Percentiles rank a stretch among this genome's conserved stretches.
phyloP scores from a whole-genome alignment of 306 rosid species.

The Lathyrus sativus region DNA sequence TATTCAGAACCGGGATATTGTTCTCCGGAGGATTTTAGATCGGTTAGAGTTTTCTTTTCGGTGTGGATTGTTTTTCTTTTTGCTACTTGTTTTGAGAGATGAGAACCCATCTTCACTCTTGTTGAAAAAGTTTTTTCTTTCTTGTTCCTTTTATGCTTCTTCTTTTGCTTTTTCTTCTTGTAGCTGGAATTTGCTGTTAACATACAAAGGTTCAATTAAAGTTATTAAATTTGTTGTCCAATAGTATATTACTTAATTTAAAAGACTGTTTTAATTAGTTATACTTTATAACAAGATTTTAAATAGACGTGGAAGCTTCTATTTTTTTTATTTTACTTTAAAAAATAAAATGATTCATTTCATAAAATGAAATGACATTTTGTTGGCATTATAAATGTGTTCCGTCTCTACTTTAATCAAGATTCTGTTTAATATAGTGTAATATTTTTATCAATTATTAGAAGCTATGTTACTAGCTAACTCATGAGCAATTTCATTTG shows the following conservation, averaged over 20 bases:
- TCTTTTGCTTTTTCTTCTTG: neutral
- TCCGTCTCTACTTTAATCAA: too few species aligned
- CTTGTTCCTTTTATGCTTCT: neutral
- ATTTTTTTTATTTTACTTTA: too few species aligned
- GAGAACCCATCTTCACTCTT: slow-evolving; percentile 61
- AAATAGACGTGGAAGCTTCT: too few species aligned
- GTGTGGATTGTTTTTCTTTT: slow-evolving; percentile 52
- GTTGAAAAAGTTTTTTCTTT: neutral
- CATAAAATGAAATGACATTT: too few species aligned
- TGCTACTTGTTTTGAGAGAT: slow-evolving; percentile 56
- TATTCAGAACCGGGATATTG: slow-evolving; percentile 65
- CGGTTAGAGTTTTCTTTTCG: slow-evolving; percentile 53
- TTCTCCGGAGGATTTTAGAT: slow-evolving; percentile 50
- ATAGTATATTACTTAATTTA: neutral
- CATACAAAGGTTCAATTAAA: neutral
- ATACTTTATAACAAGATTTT: too few species aligned
- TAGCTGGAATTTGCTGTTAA: slow-evolving; percentile 2
- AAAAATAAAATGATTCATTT: too few species aligned
- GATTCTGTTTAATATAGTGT: too few species aligned
- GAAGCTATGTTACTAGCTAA: too few species aligned
- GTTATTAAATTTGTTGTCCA: slow-evolving; percentile 8
- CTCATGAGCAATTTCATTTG: too few species aligned
- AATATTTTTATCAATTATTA: too few species aligned
- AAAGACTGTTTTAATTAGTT: neutral
- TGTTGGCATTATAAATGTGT: too few species aligned